Percentiles rank a stretch among this genome's conserved stretches.
Evolutionary conservation across 176 grass and related monocot species (phyloP).

Genomic region (Hyparrhenia diplandra): DNA sequence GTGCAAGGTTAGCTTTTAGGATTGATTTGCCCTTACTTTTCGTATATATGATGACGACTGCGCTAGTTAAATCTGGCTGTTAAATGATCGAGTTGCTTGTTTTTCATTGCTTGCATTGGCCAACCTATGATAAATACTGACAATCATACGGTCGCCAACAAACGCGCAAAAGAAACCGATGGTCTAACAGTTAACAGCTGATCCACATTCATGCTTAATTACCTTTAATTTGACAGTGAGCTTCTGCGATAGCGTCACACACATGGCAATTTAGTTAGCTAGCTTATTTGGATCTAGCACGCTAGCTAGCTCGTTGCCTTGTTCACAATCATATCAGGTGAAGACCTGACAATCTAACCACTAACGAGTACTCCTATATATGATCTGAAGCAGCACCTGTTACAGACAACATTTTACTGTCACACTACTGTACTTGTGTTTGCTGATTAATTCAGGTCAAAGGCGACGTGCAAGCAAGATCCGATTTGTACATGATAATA

Average conservation of each 20-base stretch:
- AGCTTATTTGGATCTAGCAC: no score
- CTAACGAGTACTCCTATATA: no score
- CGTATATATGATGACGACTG: not conserved
- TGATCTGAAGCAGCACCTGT: not conserved
- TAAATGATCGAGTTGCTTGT: not conserved
- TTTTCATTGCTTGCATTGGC: not conserved
- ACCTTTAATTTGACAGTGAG: not conserved
- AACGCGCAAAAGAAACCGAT: not conserved
- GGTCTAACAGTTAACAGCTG: not conserved
- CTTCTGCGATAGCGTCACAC: not conserved
- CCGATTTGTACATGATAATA: not conserved
- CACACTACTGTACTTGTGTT: not conserved
- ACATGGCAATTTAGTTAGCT: not conserved
- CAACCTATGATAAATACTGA: not conserved
- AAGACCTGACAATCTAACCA: not conserved
- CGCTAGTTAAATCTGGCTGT: not conserved
- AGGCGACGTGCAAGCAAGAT: not conserved
- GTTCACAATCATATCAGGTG: not conserved
- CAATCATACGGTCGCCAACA: not conserved
- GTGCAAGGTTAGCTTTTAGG: not conserved
- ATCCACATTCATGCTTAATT: not conserved
- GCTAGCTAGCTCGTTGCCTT: not conserved
- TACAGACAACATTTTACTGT: not conserved
- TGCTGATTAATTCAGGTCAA: not conserved
- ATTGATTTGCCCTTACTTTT: not conserved